phyloP scores from a whole-genome alignment of 2,329 filamentous ascomycete species.

The Orbilia blumenaviensis region DNA sequence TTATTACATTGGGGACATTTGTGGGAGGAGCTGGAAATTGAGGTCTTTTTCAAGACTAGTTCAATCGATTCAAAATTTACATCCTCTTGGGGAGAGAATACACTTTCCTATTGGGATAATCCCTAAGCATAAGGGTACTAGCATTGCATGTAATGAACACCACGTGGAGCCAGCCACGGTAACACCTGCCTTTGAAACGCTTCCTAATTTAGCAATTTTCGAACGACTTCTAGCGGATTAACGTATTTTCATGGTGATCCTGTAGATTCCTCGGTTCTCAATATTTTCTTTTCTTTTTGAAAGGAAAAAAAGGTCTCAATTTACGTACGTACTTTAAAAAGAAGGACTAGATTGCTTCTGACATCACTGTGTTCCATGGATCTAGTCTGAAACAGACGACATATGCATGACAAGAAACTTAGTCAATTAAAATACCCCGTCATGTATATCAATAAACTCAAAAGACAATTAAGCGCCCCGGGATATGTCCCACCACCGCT shows the following conservation, averaged over 20 bases:
- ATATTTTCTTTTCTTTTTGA: too few species aligned
- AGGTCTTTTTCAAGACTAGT: not conserved
- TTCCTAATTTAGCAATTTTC: not conserved
- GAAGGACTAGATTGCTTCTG: not conserved
- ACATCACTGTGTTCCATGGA: not conserved
- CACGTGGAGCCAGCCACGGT: not conserved
- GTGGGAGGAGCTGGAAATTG: not conserved
- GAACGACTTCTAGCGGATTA: not conserved
- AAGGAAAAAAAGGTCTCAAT: not conserved
- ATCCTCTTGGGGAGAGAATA: not conserved
- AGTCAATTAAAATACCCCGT: not conserved
- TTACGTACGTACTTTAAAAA: not conserved
- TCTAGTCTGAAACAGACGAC: not conserved
- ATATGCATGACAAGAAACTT: not conserved
- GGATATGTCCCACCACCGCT: not conserved
- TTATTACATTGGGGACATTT: not conserved
- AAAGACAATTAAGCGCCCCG: not conserved
- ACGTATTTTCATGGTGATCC: not conserved
- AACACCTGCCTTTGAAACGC: not conserved
- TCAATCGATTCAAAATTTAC: not conserved
- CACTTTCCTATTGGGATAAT: not conserved
- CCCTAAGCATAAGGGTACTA: not conserved
- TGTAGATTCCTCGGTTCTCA: too few species aligned
- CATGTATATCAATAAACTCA: not conserved
- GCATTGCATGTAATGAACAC: conserved; percentile 3